Conservation (phyloP, 2,329 filamentous ascomycete species). For the Coleophoma cylindrospora region DNA sequence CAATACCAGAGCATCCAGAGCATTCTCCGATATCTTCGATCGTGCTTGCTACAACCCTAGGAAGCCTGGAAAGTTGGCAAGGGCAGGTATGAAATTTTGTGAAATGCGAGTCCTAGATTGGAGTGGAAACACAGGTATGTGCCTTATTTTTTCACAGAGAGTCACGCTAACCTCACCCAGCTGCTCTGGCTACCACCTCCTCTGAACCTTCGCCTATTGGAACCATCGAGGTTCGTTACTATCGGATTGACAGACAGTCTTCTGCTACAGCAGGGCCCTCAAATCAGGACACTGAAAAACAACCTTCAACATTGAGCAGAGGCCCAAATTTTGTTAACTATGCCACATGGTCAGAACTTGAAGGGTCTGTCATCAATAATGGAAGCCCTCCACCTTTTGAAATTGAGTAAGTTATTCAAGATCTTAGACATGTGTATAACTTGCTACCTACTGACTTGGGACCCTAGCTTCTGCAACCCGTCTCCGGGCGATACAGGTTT, state of each 20-base stretch:
- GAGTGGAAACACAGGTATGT: not conserved
- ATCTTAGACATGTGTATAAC: too few relatives aligned
- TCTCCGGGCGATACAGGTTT: not conserved
- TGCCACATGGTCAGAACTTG: constrained; percentile 12
- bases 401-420: constrained; percentile 9
- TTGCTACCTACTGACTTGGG: too few relatives aligned
- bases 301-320: constrained; percentile 1
- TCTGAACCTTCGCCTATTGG: not conserved
- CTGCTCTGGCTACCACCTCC: not conserved
- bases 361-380: constrained; percentile 2
- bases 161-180: too few relatives aligned
- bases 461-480: too few relatives aligned
- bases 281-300: not conserved
- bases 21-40: not conserved
- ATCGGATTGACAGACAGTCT: not conserved
- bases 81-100: not conserved
- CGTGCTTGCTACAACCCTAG: not conserved
- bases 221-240: constrained; percentile 6
- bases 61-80: not conserved
- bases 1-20: not conserved
- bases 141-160: too few relatives aligned
- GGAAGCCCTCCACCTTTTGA: constrained; percentile 13
- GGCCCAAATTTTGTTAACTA: constrained; percentile 12
- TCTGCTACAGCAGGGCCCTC: too few relatives aligned
- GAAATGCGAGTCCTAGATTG: constrained; percentile 10